These are phyloP conservation scores for Chaetomium globosum DNA, from an alignment of 2,329 filamentous ascomycete genomes.

Conservation along the genomic window DNA sequence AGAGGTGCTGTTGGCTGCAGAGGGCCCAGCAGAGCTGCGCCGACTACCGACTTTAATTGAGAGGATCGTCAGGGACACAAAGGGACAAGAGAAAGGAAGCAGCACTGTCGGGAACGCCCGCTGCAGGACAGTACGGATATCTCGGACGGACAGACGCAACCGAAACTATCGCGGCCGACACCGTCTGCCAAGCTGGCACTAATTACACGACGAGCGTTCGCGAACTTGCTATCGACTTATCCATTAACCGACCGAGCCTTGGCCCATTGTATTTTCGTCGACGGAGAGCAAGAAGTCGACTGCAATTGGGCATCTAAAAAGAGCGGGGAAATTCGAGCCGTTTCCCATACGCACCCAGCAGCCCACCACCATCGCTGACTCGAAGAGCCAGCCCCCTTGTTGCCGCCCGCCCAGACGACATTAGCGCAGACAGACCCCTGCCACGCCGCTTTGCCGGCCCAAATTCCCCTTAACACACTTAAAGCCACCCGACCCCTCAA, in stretches of 20 bases:
- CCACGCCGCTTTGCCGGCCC: conserved; percentile 23
- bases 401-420: conserved; percentile 32
- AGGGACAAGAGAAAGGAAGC: conserved; percentile 1
- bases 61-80: conserved; percentile 29
- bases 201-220: conserved; percentile 21
- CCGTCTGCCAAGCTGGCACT: conserved; percentile 36
- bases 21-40: conserved; percentile 24
- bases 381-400: conserved; percentile 32
- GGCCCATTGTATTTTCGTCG: conserved; percentile 23
- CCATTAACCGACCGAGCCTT: conserved; percentile 23
- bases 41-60: conserved; percentile 19
- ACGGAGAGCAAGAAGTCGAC: conserved; percentile 23
- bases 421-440: conserved; percentile 26
- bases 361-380: conserved; percentile 30
- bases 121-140: conserved; percentile 25
- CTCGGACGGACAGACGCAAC: neutral
- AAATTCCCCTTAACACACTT: conserved; percentile 21
- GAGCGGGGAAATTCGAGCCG: conserved; percentile 30
- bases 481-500: conserved; percentile 35
- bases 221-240: conserved; percentile 25
- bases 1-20: conserved; percentile 34
- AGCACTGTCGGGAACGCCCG: conserved; percentile 7
- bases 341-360: conserved; percentile 20
- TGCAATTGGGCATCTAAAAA: conserved; percentile 28
- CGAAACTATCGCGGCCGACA: conserved; percentile 13